A percentile compares a stretch with the other conserved stretches of the same genome.
These are phyloP conservation scores for Oxytropis ochrocephala DNA, from an alignment of 306 rosid genomes.

Conservation along the genomic window DNA sequence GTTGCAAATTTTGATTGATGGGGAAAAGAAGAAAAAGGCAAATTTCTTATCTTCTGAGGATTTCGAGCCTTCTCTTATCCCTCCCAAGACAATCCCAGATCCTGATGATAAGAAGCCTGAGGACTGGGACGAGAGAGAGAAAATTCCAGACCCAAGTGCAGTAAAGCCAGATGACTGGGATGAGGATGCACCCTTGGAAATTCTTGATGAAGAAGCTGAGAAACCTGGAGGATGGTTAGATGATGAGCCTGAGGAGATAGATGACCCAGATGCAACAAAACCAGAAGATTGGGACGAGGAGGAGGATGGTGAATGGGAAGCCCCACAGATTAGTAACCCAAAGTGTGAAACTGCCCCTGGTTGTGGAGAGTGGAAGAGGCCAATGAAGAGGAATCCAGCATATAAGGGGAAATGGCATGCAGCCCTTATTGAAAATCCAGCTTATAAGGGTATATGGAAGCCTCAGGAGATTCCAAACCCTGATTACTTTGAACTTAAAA, in stretches of 20 bases:
- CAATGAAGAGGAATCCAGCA: constrained; percentile 83
- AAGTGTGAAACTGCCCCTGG: constrained; percentile 76
- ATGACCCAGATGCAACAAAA: constrained; percentile 86
- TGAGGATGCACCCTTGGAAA: constrained; percentile 92
- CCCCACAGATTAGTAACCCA: constrained; percentile 70
- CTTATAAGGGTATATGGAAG: constrained; percentile 93
- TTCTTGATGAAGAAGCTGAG: constrained; percentile 79
- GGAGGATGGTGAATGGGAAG: constrained; percentile 96
- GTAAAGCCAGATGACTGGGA: constrained; percentile 99
- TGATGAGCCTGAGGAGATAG: constrained; percentile 88
- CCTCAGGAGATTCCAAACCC: constrained; percentile 85
- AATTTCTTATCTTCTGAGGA: constrained; percentile 70
- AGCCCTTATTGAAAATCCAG: constrained; percentile 79
- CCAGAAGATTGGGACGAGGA: constrained; percentile 97
- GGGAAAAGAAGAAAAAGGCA: constrained; percentile 48
- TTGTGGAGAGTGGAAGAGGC: constrained; percentile 94
- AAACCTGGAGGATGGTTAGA: constrained; percentile 99
- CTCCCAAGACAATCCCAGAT: constrained; percentile 81
- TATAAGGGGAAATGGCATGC: constrained; percentile 97
- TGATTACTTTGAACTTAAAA: constrained; percentile 62
- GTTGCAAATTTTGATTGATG: constrained; percentile 40
- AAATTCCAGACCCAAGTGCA: constrained; percentile 82
- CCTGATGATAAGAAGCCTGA: constrained; percentile 89
- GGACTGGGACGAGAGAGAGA: constrained; percentile 96
- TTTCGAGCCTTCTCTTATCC: constrained; percentile 83